Base-by-base conservation (phyloP, 2,329 filamentous ascomycete genomes). In the Trichoderma brevicompactum region DNA sequence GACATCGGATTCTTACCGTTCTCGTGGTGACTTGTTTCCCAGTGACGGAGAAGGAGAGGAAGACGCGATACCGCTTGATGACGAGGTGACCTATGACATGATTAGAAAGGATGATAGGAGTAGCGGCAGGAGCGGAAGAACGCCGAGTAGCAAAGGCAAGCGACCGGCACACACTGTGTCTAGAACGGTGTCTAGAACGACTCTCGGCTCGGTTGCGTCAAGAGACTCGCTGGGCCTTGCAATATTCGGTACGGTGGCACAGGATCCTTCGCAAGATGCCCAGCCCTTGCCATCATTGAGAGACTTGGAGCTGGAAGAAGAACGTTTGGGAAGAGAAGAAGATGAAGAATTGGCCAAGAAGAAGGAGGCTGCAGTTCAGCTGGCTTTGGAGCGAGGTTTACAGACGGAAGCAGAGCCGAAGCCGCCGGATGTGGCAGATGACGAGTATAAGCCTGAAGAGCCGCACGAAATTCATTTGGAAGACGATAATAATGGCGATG, bases 31-130 rank as follows among this genome's bases (percentile, higher is more conserved):
- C 77, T 81, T 98, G 12, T 95, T 97, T 70, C 92, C 92, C 0
- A 97, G 93, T 72, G 93, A 96, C 68, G 87, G 85, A 53, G 87
- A 89, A 72, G 92, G 94, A 61, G 92, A 96, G 68, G 94, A 96
- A 75, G 94, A 98, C 77, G 94, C 94, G 0, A 87, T 97, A n/a
- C 92, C 93, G 12, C 79, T 98, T 17, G 92, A 94, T 71, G 94
- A 97, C 74, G 94, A 97, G 73, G 96, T 98, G 71, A 92, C 93
- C 2, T 89, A 96, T 75, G 87, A 89, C 3, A 82, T 97, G 67
- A 89, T 93, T 67, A 86, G 90, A 60, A 87, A 90, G 69, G 92
- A 95, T 65, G 90, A 92, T 72, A 84, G 85, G 52, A 89, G 89
- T 70, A 93, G 90, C 71, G 75, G 74, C 36, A 74, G 68, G 56